A percentile compares a stretch with the other conserved stretches of the same genome.
Evolutionary conservation across 371 early-diverging fungal species (phyloP).

Genomic region (Haplosporangium sp.): DNA sequence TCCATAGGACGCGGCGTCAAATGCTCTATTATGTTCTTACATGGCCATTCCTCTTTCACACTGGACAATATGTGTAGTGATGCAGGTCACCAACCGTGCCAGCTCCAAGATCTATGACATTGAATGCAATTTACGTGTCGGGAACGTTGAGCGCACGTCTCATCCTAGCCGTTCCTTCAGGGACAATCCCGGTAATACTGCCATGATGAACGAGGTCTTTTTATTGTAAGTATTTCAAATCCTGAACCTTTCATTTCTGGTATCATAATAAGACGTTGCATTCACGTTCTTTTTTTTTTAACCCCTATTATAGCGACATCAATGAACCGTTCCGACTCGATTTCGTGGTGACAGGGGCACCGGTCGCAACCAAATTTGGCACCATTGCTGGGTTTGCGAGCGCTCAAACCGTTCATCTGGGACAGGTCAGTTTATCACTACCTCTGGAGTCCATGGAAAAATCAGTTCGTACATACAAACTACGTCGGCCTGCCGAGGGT

Average conservation of each 20-base stretch:
- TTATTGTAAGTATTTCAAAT: slow-evolving; percentile 27
- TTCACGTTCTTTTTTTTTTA: background rate
- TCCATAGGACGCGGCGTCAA: too few species aligned
- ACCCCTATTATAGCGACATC: slow-evolving; percentile 21
- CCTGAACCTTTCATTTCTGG: background rate
- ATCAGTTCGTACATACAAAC: slow-evolving; percentile 30
- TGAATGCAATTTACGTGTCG: slow-evolving; percentile 37
- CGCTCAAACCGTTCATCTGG: slow-evolving; percentile 20
- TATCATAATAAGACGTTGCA: background rate
- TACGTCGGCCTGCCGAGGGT: slow-evolving; percentile 20
- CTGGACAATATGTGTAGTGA: slow-evolving; percentile 14
- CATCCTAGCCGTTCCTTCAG: slow-evolving; percentile 44
- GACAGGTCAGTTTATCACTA: slow-evolving; percentile 23
- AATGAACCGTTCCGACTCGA: slow-evolving; percentile 39
- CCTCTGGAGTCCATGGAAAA: slow-evolving; percentile 24
- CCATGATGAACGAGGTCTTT: slow-evolving; percentile 48
- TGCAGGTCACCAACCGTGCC: slow-evolving; percentile 45
- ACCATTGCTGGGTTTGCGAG: slow-evolving; percentile 49
- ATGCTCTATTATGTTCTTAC: too few species aligned
- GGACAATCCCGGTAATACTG: slow-evolving; percentile 46
- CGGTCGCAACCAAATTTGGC: slow-evolving; percentile 42
- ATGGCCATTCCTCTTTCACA: background rate
- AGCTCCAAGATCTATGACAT: slow-evolving; percentile 37
- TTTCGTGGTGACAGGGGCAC: slow-evolving; percentile 23
- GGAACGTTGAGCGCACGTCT: slow-evolving; percentile 31